Conservation (phyloP, 2,329 filamentous ascomycete genomes). For the Parasarocladium wereldwijsianum region DNA sequence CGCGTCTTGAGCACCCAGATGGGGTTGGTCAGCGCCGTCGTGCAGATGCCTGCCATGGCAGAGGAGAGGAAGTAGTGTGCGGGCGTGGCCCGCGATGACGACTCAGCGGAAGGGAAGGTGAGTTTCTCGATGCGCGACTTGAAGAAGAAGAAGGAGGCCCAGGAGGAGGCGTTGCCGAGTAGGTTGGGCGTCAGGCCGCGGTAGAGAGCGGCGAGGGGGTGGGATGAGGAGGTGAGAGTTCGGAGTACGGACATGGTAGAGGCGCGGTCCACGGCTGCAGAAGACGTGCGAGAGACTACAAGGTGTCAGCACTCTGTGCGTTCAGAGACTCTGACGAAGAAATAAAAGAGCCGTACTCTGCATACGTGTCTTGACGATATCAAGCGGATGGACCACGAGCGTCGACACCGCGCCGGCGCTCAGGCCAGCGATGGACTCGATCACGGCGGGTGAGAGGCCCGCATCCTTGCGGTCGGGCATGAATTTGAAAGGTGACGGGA, state of each 20-base stretch:
- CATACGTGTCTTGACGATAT: slow-evolving; percentile 91
- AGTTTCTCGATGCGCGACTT: slow-evolving; percentile 39
- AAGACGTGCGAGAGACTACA: slow-evolving; percentile 34
- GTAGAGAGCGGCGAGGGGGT: slow-evolving; percentile 60
- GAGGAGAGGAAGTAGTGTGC: slow-evolving; percentile 73
- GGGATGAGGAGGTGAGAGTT: slow-evolving; percentile 30
- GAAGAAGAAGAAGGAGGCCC: slow-evolving; percentile 85
- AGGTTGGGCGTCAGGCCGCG: slow-evolving; percentile 83
- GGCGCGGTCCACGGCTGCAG: slow-evolving; percentile 21
- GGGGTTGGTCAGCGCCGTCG: slow-evolving; percentile 77
- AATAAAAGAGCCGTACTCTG: slow-evolving; percentile 48
- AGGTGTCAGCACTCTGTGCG: not conserved
- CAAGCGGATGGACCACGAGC: slow-evolving; percentile 77
- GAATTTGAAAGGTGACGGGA: too few relatives aligned
- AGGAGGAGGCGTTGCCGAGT: slow-evolving; percentile 76
- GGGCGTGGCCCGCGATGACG: slow-evolving; percentile 26
- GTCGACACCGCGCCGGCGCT: slow-evolving; percentile 79
- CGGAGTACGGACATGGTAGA: slow-evolving; percentile 39
- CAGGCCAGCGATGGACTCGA: slow-evolving; percentile 84
- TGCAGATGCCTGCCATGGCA: slow-evolving; percentile 54
- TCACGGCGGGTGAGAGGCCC: slow-evolving; percentile 57
- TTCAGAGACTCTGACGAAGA: not conserved
- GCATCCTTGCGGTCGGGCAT: slow-evolving; percentile 35
- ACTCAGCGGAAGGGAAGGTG: slow-evolving; percentile 15
- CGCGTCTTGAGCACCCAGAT: slow-evolving; percentile 98